Evolutionary conservation across 148 eudicot species (phyloP).

Genomic region (Limonium bicolor): DNA sequence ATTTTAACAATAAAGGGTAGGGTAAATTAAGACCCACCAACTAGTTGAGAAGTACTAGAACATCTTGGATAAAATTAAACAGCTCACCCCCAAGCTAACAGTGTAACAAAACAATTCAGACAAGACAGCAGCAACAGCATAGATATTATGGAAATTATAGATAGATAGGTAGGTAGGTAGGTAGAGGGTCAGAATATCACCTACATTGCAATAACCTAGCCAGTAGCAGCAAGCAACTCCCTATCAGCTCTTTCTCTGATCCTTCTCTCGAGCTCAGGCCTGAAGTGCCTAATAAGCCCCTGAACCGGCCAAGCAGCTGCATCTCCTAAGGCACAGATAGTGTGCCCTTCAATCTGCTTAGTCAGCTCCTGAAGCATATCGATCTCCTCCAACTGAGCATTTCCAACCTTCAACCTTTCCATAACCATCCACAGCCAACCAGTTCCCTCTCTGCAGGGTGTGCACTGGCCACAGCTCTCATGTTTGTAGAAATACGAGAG

Average conservation of each 20-base stretch:
- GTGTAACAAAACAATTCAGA: too few relatives aligned
- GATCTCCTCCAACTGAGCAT: slow-evolving; percentile 87
- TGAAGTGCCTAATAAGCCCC: slow-evolving; percentile 89
- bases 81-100: too few relatives aligned
- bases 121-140: too few relatives aligned
- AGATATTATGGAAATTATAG: too few relatives aligned
- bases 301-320: slow-evolving; percentile 99
- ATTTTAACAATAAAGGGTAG: too few relatives aligned
- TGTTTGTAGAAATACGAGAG: slow-evolving; percentile 89
- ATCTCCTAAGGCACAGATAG: slow-evolving; percentile 90
- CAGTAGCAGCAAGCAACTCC: slow-evolving; percentile 61
- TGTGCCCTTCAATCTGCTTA: slow-evolving; percentile 95
- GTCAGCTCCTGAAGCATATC: slow-evolving; percentile 96
- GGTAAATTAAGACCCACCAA: too few relatives aligned
- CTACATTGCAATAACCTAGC: slow-evolving; percentile 28
- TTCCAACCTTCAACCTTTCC: slow-evolving; percentile 82
- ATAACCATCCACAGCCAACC: slow-evolving; percentile 89
- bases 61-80: too few relatives aligned
- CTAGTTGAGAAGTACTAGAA: too few relatives aligned
- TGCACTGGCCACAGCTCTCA: slow-evolving; percentile 90
- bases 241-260: slow-evolving; percentile 68
- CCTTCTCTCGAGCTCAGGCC: slow-evolving; percentile 90
- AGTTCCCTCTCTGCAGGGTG: slow-evolving; percentile 88
- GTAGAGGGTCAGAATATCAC: slow-evolving; percentile 13
- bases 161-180: too few relatives aligned